Evolutionary conservation across 441 rosid genomes (phyloP), one percentile per base, ranked within the genome.

Genomic region (Euphorbia schlechtendalii): DNA sequence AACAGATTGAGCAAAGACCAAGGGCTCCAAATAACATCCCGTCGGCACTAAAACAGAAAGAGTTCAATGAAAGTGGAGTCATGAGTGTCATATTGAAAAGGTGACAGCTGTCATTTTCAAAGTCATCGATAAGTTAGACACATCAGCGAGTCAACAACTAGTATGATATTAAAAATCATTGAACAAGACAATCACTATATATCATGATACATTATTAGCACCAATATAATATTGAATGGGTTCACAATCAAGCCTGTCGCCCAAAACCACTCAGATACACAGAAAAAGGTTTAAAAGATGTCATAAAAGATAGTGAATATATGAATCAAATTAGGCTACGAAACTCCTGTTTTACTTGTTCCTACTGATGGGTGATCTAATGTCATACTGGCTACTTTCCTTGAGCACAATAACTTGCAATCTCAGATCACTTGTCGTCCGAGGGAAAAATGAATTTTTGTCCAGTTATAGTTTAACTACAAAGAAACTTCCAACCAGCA

Each of bases 11-110:
- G 80, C 98, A 94, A 55, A 49, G 69, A 58, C 79, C 83, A 66
- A 94, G 96, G 63, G 85, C 85, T 77, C 96, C 99, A 82, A 91
- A 89, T 79, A 89, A 75, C 98, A 94, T 94, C 63, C 98, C 98
- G 81, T 94, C 96, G 62, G 92, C 91, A 78, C 99, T 91, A 69
- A 66, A 72, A 7, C 64, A 80, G 57, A 61, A 70, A 59, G 64
- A 46, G 56, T 66, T 65, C 64, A 70, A 48, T 38, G 55, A 60
- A 65, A 62, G 49, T 54, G 43, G 30, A 40, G n/a, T n/a, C n/a
- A 61, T 72, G 58, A 53, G 60, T 30, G 17, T 65, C 30, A 22
- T 13, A 43, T 13, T 9, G 18, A 58, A 25, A 15, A 17, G 48
- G 17, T 11, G 22, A 17, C 24, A 15, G 25, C 34, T 22, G 20